Evolutionary conservation across 75 land plant species (phyloP).

Genomic region (Azolla pinnata): DNA sequence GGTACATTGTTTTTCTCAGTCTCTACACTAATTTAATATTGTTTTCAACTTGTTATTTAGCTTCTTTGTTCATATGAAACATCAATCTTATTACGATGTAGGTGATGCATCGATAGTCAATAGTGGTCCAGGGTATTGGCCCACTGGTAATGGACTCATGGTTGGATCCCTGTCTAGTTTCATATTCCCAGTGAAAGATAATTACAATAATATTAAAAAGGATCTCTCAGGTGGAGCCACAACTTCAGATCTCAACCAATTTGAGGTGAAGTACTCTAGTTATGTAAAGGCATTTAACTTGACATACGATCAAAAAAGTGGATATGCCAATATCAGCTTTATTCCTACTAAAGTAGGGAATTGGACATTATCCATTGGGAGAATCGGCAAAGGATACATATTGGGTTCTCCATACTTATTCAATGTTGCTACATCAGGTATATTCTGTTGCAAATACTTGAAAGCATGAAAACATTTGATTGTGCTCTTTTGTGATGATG

Average conservation of each 20-base stretch:
- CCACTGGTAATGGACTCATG: background rate
- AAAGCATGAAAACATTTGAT: no score
- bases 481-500: no score
- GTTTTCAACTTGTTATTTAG: background rate
- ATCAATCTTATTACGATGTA: background rate
- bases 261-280: background rate
- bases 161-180: background rate
- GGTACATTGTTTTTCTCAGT: background rate
- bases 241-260: background rate
- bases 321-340: background rate
- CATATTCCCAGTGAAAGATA: conserved; percentile 3
- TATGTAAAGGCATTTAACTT: background rate
- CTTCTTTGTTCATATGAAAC: background rate
- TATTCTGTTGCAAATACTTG: background rate
- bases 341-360: background rate
- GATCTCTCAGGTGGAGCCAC: background rate
- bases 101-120: background rate
- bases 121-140: conserved; percentile 6
- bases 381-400: background rate
- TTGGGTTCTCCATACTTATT: background rate
- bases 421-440: conserved; percentile 4
- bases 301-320: conserved; percentile 3
- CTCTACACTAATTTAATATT: no score
- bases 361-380: background rate
- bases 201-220: conserved; percentile 1